phyloP scores from a whole-genome alignment of 2,329 filamentous ascomycete genomes.

The Pyrenochaeta sp. region DNA sequence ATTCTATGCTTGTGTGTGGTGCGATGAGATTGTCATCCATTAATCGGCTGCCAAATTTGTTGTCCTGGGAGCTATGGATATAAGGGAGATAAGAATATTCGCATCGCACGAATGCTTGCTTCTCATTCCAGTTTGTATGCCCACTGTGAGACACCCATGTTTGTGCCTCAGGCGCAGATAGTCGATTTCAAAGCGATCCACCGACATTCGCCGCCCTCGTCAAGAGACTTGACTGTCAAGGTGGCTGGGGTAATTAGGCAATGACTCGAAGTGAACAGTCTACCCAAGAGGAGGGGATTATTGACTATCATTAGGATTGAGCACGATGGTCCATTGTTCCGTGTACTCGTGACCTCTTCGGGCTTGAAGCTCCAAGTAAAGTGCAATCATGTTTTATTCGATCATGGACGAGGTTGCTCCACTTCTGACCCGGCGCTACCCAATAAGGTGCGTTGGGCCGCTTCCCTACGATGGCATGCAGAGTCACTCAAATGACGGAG shows the following conservation, averaged over 20 bases:
- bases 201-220: background rate
- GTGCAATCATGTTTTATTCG: background rate
- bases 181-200: slow-evolving; percentile 9
- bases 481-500: background rate
- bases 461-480: slow-evolving; percentile 1
- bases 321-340: background rate
- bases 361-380: background rate
- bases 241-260: no score
- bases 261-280: no score
- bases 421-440: slow-evolving; percentile 17
- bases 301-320: no score
- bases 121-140: no score
- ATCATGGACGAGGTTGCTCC: slow-evolving; percentile 3
- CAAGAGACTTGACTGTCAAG: no score
- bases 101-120: background rate
- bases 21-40: no score
- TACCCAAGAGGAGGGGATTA: no score
- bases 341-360: background rate
- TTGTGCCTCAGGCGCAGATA: background rate
- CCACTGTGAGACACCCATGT: background rate
- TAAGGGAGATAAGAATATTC: slow-evolving; percentile 14
- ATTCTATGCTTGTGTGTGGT: no score
- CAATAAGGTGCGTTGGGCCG: slow-evolving; percentile 26
- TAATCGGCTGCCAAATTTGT: no score
- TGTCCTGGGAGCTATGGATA: background rate